Evolutionary conservation across 2,329 filamentous ascomycete genomes (phyloP), one percentile per base, ranked within the genome.

Genomic region (Neonectria ditissima): DNA sequence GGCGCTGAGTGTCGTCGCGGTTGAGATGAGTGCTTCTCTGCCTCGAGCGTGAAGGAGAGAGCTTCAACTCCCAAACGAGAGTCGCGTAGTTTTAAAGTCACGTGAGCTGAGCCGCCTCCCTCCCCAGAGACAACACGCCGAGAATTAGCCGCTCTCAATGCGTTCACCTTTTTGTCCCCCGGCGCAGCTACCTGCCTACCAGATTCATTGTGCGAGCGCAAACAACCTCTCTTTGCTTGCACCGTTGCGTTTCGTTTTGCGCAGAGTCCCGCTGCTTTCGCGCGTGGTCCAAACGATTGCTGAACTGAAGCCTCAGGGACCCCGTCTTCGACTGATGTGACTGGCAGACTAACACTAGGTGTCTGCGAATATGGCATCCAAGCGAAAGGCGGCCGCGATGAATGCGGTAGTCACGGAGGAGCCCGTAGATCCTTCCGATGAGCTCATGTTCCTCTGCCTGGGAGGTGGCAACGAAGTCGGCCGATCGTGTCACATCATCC

Each of bases 401-500:
- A 87, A 88, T 57, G 82, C 88, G 55, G 78, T 83, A 5, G 81
- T 80, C 14, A 86, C 90, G 44, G 93, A 97, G 62, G 94, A 97
- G 74, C 93, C 94, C 1, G 91, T 97, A 62, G 95, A 98, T 74
- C 94, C 96, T 5, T 89, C 94, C 1, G 96, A 99, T 76, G 94
- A 98, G 83, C 87, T 99, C 62, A 92, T 94, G 82, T 99, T 99
- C 75, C 87, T 97, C 58, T 97, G 93, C 74, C 83, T 99, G 39
- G 96, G 96, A 65, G 96, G 96, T 65, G 96, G 96, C 71, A 98
- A 97, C 79, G 96, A 99, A 81, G 96, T 99, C 66, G 96, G 96
- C 57, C 87, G 96, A 69, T 98, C 96, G 69, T 98, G 96, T 79
- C 96, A 99, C 78, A 97, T 99, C 73, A 90, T 99, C 64, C 94